Conservation (phyloP, 306 rosid species). For the Dalbergia cochinchinensis region DNA sequence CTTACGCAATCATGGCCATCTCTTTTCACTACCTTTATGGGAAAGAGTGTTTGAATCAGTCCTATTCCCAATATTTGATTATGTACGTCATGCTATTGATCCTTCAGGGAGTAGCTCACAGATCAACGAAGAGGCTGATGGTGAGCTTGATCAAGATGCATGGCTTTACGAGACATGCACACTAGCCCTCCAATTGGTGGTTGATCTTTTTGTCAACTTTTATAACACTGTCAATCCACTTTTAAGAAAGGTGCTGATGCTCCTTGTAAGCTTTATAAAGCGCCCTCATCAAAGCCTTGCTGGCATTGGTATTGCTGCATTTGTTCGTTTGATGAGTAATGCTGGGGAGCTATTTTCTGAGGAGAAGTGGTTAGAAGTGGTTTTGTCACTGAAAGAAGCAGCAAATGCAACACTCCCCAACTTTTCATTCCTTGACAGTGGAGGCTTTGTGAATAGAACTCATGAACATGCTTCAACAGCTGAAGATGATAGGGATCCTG, state of each 20-base stretch:
- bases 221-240: conserved; percentile 92
- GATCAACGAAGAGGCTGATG: conserved; percentile 63
- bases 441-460: conserved; percentile 48
- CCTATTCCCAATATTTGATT: conserved; percentile 96
- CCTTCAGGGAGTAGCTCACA: conserved; percentile 80
- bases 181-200: conserved; percentile 94
- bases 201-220: conserved; percentile 97
- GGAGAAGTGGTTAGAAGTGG: conserved; percentile 98
- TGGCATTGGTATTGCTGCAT: conserved; percentile 98
- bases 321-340: conserved; percentile 98
- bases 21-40: conserved; percentile 92
- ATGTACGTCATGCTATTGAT: conserved; percentile 98
- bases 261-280: conserved; percentile 88
- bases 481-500: conserved; percentile 62
- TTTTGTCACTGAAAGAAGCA: conserved; percentile 83
- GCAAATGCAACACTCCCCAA: conserved; percentile 88
- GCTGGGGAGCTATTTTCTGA: conserved; percentile 94
- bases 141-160: conserved; percentile 97
- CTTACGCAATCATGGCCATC: conserved; percentile 98
- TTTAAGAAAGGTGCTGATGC: conserved; percentile 86
- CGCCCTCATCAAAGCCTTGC: conserved; percentile 99
- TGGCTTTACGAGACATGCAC: conserved; percentile 99
- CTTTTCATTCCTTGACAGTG: conserved; percentile 72
- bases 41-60: conserved; percentile 97
- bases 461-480: conserved; percentile 52